A percentile compares a stretch with the other conserved stretches of the same genome.
Conservation (phyloP, 1,284 basidiomycete genomes). For the Cutaneotrichosporon mucoides region DNA sequence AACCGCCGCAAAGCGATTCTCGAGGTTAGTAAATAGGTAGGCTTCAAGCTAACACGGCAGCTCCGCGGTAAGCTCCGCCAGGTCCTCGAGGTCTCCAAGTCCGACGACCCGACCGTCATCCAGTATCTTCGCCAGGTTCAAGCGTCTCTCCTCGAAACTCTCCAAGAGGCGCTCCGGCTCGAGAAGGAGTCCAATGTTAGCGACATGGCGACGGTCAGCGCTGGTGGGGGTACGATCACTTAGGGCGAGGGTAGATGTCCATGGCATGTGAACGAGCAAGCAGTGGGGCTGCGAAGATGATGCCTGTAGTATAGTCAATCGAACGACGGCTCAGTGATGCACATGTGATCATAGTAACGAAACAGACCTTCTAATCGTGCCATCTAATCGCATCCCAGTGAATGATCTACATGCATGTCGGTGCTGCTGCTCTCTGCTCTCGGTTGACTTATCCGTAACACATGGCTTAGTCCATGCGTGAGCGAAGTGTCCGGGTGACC, state of each 20-base stretch:
- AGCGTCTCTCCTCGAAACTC: slow-evolving; percentile 1
- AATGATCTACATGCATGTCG: slow-evolving; percentile 19
- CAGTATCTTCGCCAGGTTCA: slow-evolving; percentile 9
- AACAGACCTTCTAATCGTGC: not conserved
- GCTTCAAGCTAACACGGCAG: not conserved
- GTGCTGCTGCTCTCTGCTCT: not conserved
- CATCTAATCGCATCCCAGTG: slow-evolving; percentile 5
- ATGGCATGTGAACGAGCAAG: too few species aligned
- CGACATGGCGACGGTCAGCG: not conserved
- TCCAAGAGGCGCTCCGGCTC: not conserved
- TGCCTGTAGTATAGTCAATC: too few species aligned
- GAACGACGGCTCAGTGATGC: too few species aligned
- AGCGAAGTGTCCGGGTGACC: slow-evolving; percentile 77
- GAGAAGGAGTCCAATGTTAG: not conserved
- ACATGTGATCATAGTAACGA: too few species aligned
- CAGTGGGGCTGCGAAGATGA: too few species aligned
- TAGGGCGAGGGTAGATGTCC: too few species aligned
- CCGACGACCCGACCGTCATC: not conserved
- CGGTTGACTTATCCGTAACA: too few species aligned
- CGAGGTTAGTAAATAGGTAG: slow-evolving; percentile 5
- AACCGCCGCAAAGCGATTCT: slow-evolving; percentile 18
- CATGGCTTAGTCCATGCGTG: slow-evolving; percentile 75
- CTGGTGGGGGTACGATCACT: too few species aligned
- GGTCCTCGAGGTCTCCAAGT: slow-evolving; percentile 6
- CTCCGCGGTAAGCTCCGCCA: slow-evolving; percentile 16